These are phyloP conservation scores for Chaetomium globosum DNA, from an alignment of 2,329 filamentous ascomycete genomes.

Conservation along the genomic window DNA sequence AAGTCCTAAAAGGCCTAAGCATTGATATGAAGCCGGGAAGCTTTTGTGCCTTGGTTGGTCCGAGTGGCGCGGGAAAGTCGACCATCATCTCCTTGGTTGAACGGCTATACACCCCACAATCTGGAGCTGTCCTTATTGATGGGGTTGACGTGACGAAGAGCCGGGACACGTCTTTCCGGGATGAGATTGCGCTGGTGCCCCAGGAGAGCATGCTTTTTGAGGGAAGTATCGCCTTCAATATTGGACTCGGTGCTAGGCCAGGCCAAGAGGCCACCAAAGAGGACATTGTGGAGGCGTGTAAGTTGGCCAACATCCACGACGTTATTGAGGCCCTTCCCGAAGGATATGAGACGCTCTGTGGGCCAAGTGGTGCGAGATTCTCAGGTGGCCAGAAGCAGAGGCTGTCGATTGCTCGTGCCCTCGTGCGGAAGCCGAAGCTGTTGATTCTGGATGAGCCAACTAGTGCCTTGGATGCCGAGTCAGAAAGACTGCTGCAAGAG, in stretches of 20 bases:
- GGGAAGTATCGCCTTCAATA: conserved; percentile 47
- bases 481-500: conserved; percentile 75
- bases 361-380: conserved; percentile 81
- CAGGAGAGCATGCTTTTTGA: conserved; percentile 77
- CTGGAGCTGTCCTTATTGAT: conserved; percentile 57
- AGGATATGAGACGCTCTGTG: conserved; percentile 80
- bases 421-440: conserved; percentile 86
- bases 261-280: conserved; percentile 65
- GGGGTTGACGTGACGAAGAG: conserved; percentile 44
- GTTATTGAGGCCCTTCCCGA: conserved; percentile 84
- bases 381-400: conserved; percentile 93
- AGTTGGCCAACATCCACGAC: conserved; percentile 88
- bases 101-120: conserved; percentile 56
- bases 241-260: conserved; percentile 67
- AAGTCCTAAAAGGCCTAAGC: conserved; percentile 49
- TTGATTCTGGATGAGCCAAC: conserved; percentile 81
- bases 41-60: conserved; percentile 50
- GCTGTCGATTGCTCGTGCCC: conserved; percentile 84
- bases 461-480: conserved; percentile 72
- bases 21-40: conserved; percentile 45
- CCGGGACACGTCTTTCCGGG: conserved; percentile 40
- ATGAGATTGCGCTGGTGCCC: conserved; percentile 64
- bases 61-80: conserved; percentile 52
- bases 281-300: conserved; percentile 74
- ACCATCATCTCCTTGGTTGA: conserved; percentile 54